A percentile compares a stretch with the other conserved stretches of the same genome.
Evolutionary conservation across 768 basidiomycete genomes (phyloP).

Genomic region (Chalciporus pseudorubinellus): DNA sequence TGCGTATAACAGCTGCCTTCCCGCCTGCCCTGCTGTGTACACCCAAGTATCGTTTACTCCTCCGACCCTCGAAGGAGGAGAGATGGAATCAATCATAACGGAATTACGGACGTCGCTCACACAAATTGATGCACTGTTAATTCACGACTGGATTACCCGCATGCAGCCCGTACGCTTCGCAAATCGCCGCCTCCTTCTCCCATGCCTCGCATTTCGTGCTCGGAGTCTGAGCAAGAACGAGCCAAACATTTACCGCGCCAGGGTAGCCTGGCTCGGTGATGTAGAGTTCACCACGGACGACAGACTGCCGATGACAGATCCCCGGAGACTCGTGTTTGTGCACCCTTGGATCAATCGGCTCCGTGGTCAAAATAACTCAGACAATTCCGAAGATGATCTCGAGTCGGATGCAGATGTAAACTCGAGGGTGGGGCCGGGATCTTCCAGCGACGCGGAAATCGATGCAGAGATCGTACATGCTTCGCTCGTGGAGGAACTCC

Average conservation of each 20-base stretch:
- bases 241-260: background rate
- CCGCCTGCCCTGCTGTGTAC: background rate
- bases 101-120: background rate
- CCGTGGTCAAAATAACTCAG: background rate
- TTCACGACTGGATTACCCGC: background rate
- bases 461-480: background rate
- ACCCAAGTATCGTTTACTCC: background rate
- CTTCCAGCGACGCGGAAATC: background rate
- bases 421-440: too few relatives aligned
- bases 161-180: background rate
- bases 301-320: background rate
- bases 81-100: background rate
- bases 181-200: background rate
- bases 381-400: background rate
- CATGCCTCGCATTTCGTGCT: background rate
- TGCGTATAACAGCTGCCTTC: background rate
- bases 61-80: background rate
- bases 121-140: background rate
- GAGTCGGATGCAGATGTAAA: background rate
- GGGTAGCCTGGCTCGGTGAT: background rate
- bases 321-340: background rate
- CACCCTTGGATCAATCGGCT: background rate
- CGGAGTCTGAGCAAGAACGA: background rate
- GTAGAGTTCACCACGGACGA: background rate
- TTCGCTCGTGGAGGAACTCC: background rate